Evolutionary conservation across 2,329 filamentous ascomycete genomes (phyloP), one percentile per base, ranked within the genome.

Genomic region (Diaporthe citriasiana): DNA sequence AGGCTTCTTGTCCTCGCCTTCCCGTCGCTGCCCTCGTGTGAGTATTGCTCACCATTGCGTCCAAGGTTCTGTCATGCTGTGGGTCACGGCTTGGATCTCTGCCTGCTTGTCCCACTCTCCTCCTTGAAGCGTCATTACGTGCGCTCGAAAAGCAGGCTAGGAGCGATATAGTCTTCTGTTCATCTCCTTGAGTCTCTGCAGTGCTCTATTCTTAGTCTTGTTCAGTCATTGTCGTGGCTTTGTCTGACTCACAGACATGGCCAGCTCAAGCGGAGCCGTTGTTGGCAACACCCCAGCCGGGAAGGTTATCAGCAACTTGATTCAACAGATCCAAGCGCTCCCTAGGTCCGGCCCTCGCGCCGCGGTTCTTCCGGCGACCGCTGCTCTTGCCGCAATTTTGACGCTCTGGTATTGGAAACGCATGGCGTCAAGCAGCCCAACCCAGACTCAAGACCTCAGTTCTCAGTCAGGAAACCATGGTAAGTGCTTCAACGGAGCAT

Each of bases 31-130:
- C 42, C 45, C 56, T 51, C 56, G 27, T 63, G 55, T 57, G 45
- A 55, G 56, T 71, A 42, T 42, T 69, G 45, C 30, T 60, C 65
- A 42, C 42, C 45, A 38, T 70, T 70, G 35, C 30, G 19, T 56
- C 38, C 68, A 63, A 60, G 51, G 47, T 55, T 60, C 47, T 74
- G 74, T 75, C 71, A 73, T 75, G 74, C 73, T 73, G 74, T 75
- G 74, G 74, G 71, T 74, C 68, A 71, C 68, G 50, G 74, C 59
- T 57, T 74, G 68, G 53, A 70, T 72, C 53, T 75, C 68, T 69
- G 56, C 72, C 72, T 75, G 65, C 45, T 38, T 69, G 45, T 73
- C 69, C 53, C 45, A 73, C 50, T 75, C 73, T 30, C 60, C 74
- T 38, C 71, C 68, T 53, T 60, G 72, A 71, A 60, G 59, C 47